Base-by-base conservation (phyloP, 2,329 filamentous ascomycete species). In the Xylaria digitata region DNA sequence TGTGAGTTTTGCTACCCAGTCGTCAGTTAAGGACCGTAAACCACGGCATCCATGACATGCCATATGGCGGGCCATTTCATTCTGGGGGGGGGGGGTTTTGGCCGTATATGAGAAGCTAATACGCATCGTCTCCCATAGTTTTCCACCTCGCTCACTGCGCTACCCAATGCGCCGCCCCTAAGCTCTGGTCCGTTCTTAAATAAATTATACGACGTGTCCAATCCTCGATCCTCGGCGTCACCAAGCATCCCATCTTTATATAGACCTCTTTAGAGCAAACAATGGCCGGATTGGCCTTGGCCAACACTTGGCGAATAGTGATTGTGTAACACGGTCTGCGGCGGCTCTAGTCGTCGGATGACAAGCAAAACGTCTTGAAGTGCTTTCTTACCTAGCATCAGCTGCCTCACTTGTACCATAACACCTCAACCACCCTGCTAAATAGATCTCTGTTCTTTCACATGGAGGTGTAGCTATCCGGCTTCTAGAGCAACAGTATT, bases 61-160 rank as follows among this genome's bases (percentile, higher is more conserved):
- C 15, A 9, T 19, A 2, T 37, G 34, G 34, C 8, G 34, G 34
- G 34, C 2, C 8, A 11, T 37, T 37, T 43, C 37, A 11, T n/a
- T 19, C 19, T 13, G 13, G 37, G n/a, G 6, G 2, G 7, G 40
- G 34, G n/a, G 2, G 17, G n/a, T 43, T 32, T n/a, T n/a, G n/a
- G n/a, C n/a, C n/a, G 32, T 21, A 26, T 13, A 48, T 46, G 13
- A 61, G 49, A 57, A 52, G 52, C 43, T 61, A 57, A 66, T n/a
- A 43, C 4, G 13, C 19, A 8, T 13, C 13, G 3, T 30, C 52
- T 30, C 53, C 19, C 50, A n/a, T 75, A 97, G 95, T 97, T 87
- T 99, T 99, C 92, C 95, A 99, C 84, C 92, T 99, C 76, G 90
- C 92, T 76, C 96, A 98, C 87, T 99, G 96, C 86, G 93, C 95